These are phyloP conservation scores for Erythrobasidium yunnanense DNA, from an alignment of 768 basidiomycete genomes.

Conservation along the genomic window DNA sequence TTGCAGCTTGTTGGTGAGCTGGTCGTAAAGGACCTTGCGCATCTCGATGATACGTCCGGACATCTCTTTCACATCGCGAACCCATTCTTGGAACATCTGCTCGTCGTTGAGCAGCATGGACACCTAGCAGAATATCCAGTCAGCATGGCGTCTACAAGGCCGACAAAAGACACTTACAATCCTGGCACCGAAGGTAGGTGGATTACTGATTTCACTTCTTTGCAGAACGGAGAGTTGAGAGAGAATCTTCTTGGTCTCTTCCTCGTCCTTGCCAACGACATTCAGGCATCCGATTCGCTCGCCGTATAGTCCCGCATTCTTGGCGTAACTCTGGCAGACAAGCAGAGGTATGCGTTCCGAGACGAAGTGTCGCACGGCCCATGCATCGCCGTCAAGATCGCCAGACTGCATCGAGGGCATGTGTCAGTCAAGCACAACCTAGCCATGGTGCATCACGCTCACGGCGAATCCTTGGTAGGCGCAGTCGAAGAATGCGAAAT, in stretches of 20 bases:
- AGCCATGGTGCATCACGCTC: not conserved
- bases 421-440: not conserved
- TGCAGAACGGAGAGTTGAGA: constrained; percentile 92
- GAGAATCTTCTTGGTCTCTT: constrained; percentile 68
- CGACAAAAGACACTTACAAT: constrained; percentile 57
- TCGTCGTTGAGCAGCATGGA: constrained; percentile 57
- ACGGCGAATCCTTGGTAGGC: constrained; percentile 82
- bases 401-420: constrained; percentile 52
- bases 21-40: constrained; percentile 69
- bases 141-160: not conserved
- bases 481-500: constrained; percentile 87
- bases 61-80: constrained; percentile 51
- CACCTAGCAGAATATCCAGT: constrained; percentile 1
- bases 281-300: constrained; percentile 98
- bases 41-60: constrained; percentile 87
- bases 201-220: constrained; percentile 96
- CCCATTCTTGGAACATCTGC: constrained; percentile 76
- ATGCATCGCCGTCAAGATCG: constrained; percentile 76
- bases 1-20: constrained; percentile 62
- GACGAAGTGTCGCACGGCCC: constrained; percentile 88
- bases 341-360: constrained; percentile 73
- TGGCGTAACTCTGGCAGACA: constrained; percentile 89
- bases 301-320: constrained; percentile 98
- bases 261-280: constrained; percentile 44
- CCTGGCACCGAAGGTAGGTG: constrained; percentile 77